phyloP scores from a whole-genome alignment of 768 basidiomycete species.

The Suillus lakei region DNA sequence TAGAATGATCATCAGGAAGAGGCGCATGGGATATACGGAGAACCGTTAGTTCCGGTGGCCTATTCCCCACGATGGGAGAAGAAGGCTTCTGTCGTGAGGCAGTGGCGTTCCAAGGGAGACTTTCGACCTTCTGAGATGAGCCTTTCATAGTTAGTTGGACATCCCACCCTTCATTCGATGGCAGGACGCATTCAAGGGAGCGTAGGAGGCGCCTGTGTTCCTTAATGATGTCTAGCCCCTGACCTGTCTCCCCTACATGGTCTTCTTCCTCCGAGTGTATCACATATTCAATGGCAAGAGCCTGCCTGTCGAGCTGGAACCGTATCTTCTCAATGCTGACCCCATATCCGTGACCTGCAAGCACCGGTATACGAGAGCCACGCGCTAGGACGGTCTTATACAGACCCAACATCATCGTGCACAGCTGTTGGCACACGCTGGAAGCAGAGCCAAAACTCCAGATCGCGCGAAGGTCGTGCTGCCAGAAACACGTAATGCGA shows the following conservation, averaged over 20 bases:
- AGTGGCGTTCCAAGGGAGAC: constrained; percentile 72
- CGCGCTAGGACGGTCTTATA: constrained; percentile 82
- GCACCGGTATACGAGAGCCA: constrained; percentile 72
- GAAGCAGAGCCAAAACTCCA: constrained; percentile 79
- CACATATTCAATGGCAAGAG: constrained; percentile 81
- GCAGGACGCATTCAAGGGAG: constrained; percentile 81
- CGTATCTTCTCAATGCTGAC: constrained; percentile 78
- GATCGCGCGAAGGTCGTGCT: constrained; percentile 86
- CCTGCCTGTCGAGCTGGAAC: constrained; percentile 84
- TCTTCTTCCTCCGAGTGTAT: constrained; percentile 80
- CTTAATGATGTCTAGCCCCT: constrained; percentile 69
- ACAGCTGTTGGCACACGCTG: constrained; percentile 77
- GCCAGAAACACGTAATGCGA: constrained; percentile 92
- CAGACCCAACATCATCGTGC: constrained; percentile 82
- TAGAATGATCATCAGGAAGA: constrained; percentile 71
- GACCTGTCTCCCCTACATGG: constrained; percentile 32
- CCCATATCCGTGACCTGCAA: constrained; percentile 80
- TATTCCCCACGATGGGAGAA: constrained; percentile 35
- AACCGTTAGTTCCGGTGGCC: constrained; percentile 54
- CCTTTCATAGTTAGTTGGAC: constrained; percentile 78
- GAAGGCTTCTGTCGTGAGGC: constrained; percentile 52
- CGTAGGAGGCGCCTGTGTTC: constrained; percentile 75
- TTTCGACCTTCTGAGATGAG: constrained; percentile 71
- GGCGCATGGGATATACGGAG: constrained; percentile 76
- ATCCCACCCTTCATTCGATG: constrained; percentile 83